Percentiles rank a stretch among this genome's conserved stretches.
These are phyloP conservation scores for Ceratobasidium papillatum DNA, from an alignment of 1,284 basidiomycete species.

Conservation along the genomic window DNA sequence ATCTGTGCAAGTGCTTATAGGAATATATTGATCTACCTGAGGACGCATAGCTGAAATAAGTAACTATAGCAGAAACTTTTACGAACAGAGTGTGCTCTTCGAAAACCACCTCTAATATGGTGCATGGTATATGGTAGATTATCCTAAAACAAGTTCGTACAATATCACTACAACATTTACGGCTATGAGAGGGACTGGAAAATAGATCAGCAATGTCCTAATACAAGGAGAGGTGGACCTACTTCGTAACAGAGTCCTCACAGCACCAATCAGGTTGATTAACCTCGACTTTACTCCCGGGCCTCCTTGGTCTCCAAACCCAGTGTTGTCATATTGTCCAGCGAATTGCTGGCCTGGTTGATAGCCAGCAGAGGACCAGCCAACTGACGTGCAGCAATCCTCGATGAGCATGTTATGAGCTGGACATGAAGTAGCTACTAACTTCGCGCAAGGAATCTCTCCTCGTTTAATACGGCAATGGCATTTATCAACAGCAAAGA, in stretches of 20 bases:
- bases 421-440: slow-evolving; percentile 52
- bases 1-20: background rate
- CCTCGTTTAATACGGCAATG: slow-evolving; percentile 93
- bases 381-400: slow-evolving; percentile 65
- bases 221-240: slow-evolving; percentile 50
- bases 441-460: slow-evolving; percentile 94
- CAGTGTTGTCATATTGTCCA: slow-evolving; percentile 60
- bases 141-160: slow-evolving; percentile 78
- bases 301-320: slow-evolving; percentile 65
- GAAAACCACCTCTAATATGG: background rate
- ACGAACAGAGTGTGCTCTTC: background rate
- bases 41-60: background rate
- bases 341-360: slow-evolving; percentile 52
- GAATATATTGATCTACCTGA: background rate
- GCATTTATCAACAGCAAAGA: slow-evolving; percentile 88
- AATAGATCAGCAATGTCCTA: slow-evolving; percentile 24
- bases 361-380: slow-evolving; percentile 79
- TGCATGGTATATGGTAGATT: background rate
- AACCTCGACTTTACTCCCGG: slow-evolving; percentile 82
- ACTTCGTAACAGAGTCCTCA: slow-evolving; percentile 96
- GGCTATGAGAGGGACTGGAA: slow-evolving; percentile 84
- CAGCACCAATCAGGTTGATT: slow-evolving; percentile 91
- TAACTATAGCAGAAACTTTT: background rate
- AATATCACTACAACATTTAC: slow-evolving; percentile 83
- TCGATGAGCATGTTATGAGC: slow-evolving; percentile 35